These are phyloP conservation scores for Calocera cornea DNA, from an alignment of 768 basidiomycete genomes.

Conservation along the genomic window DNA sequence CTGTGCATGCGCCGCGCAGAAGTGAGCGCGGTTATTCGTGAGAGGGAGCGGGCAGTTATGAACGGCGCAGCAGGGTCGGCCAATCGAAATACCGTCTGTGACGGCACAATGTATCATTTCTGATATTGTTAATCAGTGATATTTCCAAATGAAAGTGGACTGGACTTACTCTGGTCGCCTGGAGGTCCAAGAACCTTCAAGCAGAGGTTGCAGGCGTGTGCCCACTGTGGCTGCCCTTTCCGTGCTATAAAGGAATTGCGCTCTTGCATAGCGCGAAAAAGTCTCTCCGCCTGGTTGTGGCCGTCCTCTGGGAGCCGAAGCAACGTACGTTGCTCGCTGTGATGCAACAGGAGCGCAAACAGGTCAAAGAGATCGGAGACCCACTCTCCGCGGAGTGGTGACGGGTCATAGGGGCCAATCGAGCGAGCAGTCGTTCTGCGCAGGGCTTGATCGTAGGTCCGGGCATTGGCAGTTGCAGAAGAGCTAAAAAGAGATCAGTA, in stretches of 20 bases:
- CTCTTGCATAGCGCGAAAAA: conserved; percentile 15
- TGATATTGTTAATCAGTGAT: neutral
- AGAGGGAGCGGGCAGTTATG: neutral
- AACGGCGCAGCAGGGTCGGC: neutral
- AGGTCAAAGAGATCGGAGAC: conserved; percentile 22
- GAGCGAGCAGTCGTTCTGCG: neutral
- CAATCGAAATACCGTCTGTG: conserved; percentile 1
- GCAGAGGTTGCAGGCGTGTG: conserved; percentile 23
- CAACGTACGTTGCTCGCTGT: conserved; percentile 2
- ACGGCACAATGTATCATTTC: conserved; percentile 7
- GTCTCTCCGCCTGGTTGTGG: conserved; percentile 14
- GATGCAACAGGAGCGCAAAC: conserved; percentile 17
- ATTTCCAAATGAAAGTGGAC: neutral
- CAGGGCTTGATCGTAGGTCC: conserved; percentile 20
- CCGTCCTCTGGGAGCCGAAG: conserved; percentile 17
- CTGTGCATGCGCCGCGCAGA: neutral
- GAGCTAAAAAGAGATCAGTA: conserved; percentile 10
- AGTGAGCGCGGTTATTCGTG: neutral
- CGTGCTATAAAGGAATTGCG: conserved; percentile 20
- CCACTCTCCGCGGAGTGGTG: conserved; percentile 15
- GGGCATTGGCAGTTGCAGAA: conserved; percentile 23
- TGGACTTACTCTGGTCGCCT: conserved; percentile 7
- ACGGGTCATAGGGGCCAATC: conserved; percentile 8
- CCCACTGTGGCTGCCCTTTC: conserved; percentile 23
- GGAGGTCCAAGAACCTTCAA: conserved; percentile 12